Base-by-base conservation (phyloP, 768 basidiomycete species). In the Fibroporia radiculosa region DNA sequence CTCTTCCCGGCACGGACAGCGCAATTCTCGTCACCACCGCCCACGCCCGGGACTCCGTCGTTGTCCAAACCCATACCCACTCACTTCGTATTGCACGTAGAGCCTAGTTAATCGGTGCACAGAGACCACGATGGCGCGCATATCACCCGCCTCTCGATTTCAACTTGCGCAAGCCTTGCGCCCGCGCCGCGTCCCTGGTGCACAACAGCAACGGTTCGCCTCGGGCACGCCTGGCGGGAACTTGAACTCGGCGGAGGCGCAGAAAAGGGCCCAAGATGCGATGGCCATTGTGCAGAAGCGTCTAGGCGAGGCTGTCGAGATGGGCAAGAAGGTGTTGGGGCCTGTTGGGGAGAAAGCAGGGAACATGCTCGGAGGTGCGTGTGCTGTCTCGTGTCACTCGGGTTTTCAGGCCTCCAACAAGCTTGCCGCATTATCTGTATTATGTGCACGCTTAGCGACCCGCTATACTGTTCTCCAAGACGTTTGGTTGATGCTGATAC, bases 261-360 rank as follows among this genome's bases (percentile, higher is more conserved):
- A 80, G 59, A 79, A 84, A 67, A 84, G 82, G 62, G 80, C 83
- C 5, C 78, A 84, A 63, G 80, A 87, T 42, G 70, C 75, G 32
- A 65, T 84, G 48, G 68, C 73, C 39, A 62, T 66, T 34, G 81
- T 75, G 7, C 79, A 81, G 59, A 74, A 79, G 62, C 67, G 62
- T 24, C 74, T 78, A 3, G 71, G 70, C 31, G 71, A 76, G 58
- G 65, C 75, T 14, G 73, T 76, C 56, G 72, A 73, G 49, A 62
- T 62, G 34, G 70, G 73, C 4, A 68, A 74, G 27, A 75, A 72
- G 59, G 65, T 61, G 5, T 60, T 72, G 1, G 74, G 73, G 1
- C 72, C 72, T 18, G 56, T 74, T 28, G 75, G 69, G 39, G 73
- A 80, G 58, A 77, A 66, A 43, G 66, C 75, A 42, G 78, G 77